A percentile compares a stretch with the other conserved stretches of the same genome.
phyloP scores from a whole-genome alignment of 1,284 basidiomycete species.

The Trametes polyzona region DNA sequence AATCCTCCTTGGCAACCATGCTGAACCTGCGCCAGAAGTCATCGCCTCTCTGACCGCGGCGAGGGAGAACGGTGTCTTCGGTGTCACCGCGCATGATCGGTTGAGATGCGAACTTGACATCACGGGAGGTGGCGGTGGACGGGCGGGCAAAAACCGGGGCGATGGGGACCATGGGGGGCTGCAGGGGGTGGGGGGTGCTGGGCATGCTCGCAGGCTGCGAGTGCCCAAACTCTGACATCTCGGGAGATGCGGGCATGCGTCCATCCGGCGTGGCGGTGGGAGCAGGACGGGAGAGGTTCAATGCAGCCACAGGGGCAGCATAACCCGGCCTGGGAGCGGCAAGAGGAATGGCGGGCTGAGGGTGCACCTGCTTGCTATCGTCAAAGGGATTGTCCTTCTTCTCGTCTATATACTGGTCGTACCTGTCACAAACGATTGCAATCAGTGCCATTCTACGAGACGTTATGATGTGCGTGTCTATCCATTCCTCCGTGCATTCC shows the following conservation, averaged over 20 bases:
- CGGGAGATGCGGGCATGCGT: conserved; percentile 36
- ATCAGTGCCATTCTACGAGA: too few species aligned
- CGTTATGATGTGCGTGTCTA: too few species aligned
- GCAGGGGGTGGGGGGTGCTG: conserved; percentile 68
- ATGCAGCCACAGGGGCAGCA: conserved; percentile 64
- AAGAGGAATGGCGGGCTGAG: conserved; percentile 47
- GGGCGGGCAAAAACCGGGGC: conserved; percentile 76
- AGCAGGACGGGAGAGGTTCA: conserved; percentile 56
- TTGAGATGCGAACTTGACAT: conserved; percentile 54
- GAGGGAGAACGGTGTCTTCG: conserved; percentile 69
- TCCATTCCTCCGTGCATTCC: too few species aligned
- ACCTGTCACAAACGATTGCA: conserved; percentile 45
- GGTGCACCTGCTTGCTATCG: conserved; percentile 42
- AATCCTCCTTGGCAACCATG: conserved; percentile 76
- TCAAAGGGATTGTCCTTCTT: conserved; percentile 51
- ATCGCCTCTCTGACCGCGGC: conserved; percentile 70
- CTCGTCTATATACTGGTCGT: conserved; percentile 61
- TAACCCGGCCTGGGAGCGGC: conserved; percentile 76
- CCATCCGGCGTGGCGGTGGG: conserved; percentile 44
- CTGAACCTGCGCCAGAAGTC: conserved; percentile 86
- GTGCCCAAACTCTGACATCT: conserved; percentile 47
- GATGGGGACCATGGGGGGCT: conserved; percentile 77
- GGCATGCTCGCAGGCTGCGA: conserved; percentile 35
- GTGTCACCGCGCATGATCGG: conserved; percentile 68
- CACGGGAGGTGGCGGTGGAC: conserved; percentile 40